Percentiles rank a stretch among this genome's conserved stretches.
phyloP scores from a whole-genome alignment of 257 asterid genomes.

The Ajuga chamaepitys region DNA sequence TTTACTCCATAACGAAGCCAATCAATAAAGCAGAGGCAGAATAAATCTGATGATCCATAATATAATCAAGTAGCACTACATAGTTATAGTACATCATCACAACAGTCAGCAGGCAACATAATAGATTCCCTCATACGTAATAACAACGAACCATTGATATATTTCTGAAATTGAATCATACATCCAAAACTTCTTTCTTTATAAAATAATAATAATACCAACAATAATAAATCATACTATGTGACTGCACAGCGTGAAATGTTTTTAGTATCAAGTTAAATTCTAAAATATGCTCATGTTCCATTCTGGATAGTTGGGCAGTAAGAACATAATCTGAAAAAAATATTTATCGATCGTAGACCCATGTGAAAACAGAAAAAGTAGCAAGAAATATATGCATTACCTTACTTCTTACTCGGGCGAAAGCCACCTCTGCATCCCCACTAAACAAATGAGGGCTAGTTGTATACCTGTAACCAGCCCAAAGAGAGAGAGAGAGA shows the following conservation, averaged over 20 bases:
- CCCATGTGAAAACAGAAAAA: background rate
- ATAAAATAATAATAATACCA: background rate
- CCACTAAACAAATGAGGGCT: constrained; percentile 93
- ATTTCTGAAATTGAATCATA: background rate
- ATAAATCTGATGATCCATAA: background rate
- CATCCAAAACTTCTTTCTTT: background rate
- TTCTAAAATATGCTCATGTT: background rate
- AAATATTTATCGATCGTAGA: background rate
- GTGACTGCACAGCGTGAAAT: background rate
- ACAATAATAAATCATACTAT: background rate
- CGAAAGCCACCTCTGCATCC: constrained; percentile 78
- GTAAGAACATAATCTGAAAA: background rate
- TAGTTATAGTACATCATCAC: background rate
- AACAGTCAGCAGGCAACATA: background rate
- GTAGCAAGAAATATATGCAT: constrained; percentile 2
- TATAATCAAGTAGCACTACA: background rate
- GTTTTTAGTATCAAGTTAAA: background rate
- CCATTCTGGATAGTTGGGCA: background rate
- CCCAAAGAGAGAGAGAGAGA: background rate
- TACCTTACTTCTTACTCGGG: constrained; percentile 85
- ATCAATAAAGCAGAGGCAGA: background rate
- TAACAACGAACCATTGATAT: background rate
- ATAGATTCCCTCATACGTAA: background rate
- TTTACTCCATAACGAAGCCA: background rate
- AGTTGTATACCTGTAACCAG: constrained; percentile 75